Base-by-base conservation (phyloP, 768 basidiomycete genomes). In the Lactarius sp. region DNA sequence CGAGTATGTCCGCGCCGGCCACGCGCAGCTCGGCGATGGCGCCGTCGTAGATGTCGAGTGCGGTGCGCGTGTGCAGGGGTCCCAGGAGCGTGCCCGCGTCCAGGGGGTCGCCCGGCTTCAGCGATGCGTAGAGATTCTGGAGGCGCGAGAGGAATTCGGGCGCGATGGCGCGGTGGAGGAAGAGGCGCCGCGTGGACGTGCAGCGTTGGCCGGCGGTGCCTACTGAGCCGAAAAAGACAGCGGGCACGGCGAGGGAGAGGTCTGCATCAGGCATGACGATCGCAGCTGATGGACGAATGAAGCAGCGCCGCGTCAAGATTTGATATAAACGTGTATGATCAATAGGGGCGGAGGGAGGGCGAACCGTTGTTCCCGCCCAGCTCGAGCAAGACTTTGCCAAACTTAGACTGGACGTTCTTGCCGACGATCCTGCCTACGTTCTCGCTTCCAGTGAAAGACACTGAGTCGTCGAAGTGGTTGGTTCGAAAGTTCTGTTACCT, bases 381-480 rank as follows among this genome's bases (percentile, higher is more conserved):
- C 72, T 98, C 96, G 31, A 98, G 81, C 22, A 98, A 84, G 36
- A 85, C 80, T 76, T 96, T 92, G 20, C 94, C 95, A 73, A 95
- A 96, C 66, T 93, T 81, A 60, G 85, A 85, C 73, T 90, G 90
- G 3, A 97, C 94, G 65, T 79, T 80, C 76, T 85, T 86, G n/a
- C 90, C 90, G n/a, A 98, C 94, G 61, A 85, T 81, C 56, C 88
- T 83, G 13, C 96, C 96, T 59, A 92, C 86, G 57, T 79, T 79
- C 74, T 98, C 96, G 70, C 91, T 94, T 4, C 96, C 96, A 2
- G 96, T 98, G 74, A 98, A 98, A 42, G 92, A 94, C 22, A 98
- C 93, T 95, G 60, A 46, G 53, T 49, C 36, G 33, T 52, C 37
- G 9, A 13, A 16, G 6, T 20, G 0, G 39, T 54, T 34, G n/a